These are phyloP conservation scores for Globisporangium recalcitrans DNA, from an alignment of 352 stramenopile species.

Conservation along the genomic window DNA sequence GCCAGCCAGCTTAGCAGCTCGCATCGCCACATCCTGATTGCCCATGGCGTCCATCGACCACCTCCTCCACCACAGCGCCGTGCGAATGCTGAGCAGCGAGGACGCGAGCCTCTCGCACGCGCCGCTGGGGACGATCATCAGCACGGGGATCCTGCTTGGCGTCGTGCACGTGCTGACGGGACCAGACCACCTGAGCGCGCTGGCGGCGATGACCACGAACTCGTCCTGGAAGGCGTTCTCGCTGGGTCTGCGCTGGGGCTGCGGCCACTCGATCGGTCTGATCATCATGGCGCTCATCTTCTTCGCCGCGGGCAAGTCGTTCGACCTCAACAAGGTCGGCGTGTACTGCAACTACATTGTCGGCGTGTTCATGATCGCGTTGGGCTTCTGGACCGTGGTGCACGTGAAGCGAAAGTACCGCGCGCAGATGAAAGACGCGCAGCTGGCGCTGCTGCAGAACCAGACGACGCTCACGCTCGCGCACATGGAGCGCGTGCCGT, in stretches of 20 bases:
- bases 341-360: slow-evolving; percentile 70
- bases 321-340: slow-evolving; percentile 48
- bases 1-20: not conserved
- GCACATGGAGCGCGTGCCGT: slow-evolving; percentile 9
- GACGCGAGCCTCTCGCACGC: slow-evolving; percentile 20
- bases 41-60: slow-evolving; percentile 1
- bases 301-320: slow-evolving; percentile 53
- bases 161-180: slow-evolving; percentile 31
- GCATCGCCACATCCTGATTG: not conserved
- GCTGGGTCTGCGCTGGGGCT: slow-evolving; percentile 87
- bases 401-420: slow-evolving; percentile 53
- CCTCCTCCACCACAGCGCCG: not conserved
- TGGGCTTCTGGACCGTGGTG: slow-evolving; percentile 54
- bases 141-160: slow-evolving; percentile 19
- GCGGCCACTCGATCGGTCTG: slow-evolving; percentile 87
- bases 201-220: slow-evolving; percentile 81
- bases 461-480: slow-evolving; percentile 1
- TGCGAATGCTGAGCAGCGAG: slow-evolving; percentile 17
- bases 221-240: slow-evolving; percentile 79
- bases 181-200: slow-evolving; percentile 86
- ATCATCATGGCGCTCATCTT: slow-evolving; percentile 82
- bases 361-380: slow-evolving; percentile 72
- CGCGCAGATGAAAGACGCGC: slow-evolving; percentile 33
- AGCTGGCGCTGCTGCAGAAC: not conserved
- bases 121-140: slow-evolving; percentile 20